phyloP scores from a whole-genome alignment of 768 basidiomycete genomes.

The Pisolithus orientalis region DNA sequence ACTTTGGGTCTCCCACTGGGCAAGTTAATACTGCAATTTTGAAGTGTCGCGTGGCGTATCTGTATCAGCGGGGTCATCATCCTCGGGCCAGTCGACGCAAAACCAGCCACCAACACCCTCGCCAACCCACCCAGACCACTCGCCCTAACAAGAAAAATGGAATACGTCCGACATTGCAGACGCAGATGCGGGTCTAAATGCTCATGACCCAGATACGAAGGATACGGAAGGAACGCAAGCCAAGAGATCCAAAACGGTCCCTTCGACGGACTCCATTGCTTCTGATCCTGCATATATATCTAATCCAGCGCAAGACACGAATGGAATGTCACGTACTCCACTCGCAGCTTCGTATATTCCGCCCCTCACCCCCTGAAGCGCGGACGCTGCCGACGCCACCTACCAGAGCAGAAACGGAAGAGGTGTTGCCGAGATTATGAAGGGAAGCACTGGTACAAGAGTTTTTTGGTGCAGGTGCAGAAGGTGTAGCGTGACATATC shows the following conservation, averaged over 20 bases:
- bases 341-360: conserved; percentile 66
- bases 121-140: conserved; percentile 13
- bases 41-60: conserved; percentile 36
- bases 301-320: conserved; percentile 1
- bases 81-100: no score
- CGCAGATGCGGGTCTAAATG: conserved; percentile 25
- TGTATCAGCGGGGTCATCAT: no score
- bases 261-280: conserved; percentile 2
- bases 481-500: no score
- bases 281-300: conserved; percentile 3
- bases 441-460: conserved; percentile 83
- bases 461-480: conserved; percentile 44
- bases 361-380: conserved; percentile 66
- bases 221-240: conserved; percentile 7
- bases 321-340: conserved; percentile 34
- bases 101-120: conserved; percentile 12
- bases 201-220: not conserved
- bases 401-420: conserved; percentile 72
- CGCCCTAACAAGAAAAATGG: conserved; percentile 38
- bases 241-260: conserved; percentile 25
- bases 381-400: conserved; percentile 74
- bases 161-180: conserved; percentile 47
- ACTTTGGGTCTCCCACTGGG: conserved; percentile 46
- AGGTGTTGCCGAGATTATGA: conserved; percentile 62
- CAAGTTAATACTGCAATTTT: conserved; percentile 37